A percentile compares a stretch with the other conserved stretches of the same genome.
Conservation (phyloP, 495 filamentous ascomycete species). For the Penicillium robsamsonii region DNA sequence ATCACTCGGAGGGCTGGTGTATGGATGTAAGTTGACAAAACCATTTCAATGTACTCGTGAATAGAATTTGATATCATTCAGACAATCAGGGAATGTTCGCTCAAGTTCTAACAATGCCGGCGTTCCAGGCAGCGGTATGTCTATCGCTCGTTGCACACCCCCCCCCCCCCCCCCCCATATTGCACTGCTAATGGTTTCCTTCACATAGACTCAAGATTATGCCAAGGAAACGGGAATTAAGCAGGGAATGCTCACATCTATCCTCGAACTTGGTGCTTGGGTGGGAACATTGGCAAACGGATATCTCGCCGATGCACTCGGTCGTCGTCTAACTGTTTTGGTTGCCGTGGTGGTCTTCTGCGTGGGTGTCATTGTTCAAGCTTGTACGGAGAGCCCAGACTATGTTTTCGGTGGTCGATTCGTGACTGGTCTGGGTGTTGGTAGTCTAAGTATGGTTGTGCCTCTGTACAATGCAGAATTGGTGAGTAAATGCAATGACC, state of each 20-base stretch:
- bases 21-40: slow-evolving; percentile 30
- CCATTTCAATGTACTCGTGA: neutral
- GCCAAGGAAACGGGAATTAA: slow-evolving; percentile 48
- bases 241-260: slow-evolving; percentile 66
- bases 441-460: slow-evolving; percentile 47
- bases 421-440: slow-evolving; percentile 56
- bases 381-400: slow-evolving; percentile 53
- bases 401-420: slow-evolving; percentile 76
- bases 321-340: slow-evolving; percentile 70
- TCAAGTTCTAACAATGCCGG: slow-evolving; percentile 35
- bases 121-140: slow-evolving; percentile 30
- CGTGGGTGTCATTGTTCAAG: slow-evolving; percentile 72
- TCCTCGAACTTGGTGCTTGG: slow-evolving; percentile 84
- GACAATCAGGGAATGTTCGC: slow-evolving; percentile 44
- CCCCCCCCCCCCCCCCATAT: neutral
- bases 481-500: slow-evolving; percentile 32
- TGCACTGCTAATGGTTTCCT: neutral
- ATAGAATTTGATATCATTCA: slow-evolving; percentile 4
- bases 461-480: slow-evolving; percentile 64
- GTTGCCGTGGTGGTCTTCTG: slow-evolving; percentile 69
- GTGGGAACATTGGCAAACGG: slow-evolving; percentile 71
- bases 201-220: slow-evolving; percentile 30
- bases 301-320: slow-evolving; percentile 70
- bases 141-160: neutral
- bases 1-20: slow-evolving; percentile 38